Percentiles rank a stretch among this genome's conserved stretches.
Evolutionary conservation across 2,329 filamentous ascomycete species (phyloP).

Genomic region (Cladosporium sphaerospermum): DNA sequence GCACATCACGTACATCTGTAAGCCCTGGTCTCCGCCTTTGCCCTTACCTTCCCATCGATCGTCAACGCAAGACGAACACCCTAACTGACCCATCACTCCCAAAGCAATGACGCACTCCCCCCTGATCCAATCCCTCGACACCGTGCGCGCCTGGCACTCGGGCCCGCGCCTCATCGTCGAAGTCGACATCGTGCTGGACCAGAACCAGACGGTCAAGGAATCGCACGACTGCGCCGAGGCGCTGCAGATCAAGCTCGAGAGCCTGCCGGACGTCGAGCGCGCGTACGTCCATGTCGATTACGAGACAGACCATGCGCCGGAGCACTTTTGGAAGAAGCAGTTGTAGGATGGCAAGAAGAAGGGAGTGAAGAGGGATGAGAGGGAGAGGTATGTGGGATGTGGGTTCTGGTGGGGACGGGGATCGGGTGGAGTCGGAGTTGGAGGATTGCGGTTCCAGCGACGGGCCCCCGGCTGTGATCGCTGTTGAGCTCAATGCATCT

Average conservation of each 20-base stretch:
- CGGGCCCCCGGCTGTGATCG: too few species aligned
- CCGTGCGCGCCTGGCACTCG: slow-evolving; percentile 87
- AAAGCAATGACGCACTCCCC: slow-evolving; percentile 77
- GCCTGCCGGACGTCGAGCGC: slow-evolving; percentile 81
- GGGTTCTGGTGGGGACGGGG: not conserved
- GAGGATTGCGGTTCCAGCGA: not conserved
- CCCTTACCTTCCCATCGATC: too few species aligned
- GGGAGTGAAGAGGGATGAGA: not conserved
- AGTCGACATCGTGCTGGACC: slow-evolving; percentile 92
- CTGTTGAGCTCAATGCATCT: too few species aligned
- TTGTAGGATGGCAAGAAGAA: slow-evolving; percentile 34
- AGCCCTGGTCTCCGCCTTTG: slow-evolving; percentile 18
- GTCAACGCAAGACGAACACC: too few species aligned
- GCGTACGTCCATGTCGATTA: slow-evolving; percentile 97
- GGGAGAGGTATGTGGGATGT: not conserved
- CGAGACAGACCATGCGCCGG: slow-evolving; percentile 90
- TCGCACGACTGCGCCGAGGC: slow-evolving; percentile 93
- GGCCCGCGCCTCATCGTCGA: slow-evolving; percentile 87
- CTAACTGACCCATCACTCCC: not conserved
- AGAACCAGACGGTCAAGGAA: slow-evolving; percentile 61
- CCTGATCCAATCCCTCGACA: slow-evolving; percentile 79
- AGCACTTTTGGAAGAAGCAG: slow-evolving; percentile 67
- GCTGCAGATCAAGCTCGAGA: slow-evolving; percentile 89
- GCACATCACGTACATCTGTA: slow-evolving; percentile 89
- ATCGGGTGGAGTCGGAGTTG: not conserved